Evolutionary conservation across 441 rosid genomes (phyloP).

Genomic region (Mallotus repandus): DNA sequence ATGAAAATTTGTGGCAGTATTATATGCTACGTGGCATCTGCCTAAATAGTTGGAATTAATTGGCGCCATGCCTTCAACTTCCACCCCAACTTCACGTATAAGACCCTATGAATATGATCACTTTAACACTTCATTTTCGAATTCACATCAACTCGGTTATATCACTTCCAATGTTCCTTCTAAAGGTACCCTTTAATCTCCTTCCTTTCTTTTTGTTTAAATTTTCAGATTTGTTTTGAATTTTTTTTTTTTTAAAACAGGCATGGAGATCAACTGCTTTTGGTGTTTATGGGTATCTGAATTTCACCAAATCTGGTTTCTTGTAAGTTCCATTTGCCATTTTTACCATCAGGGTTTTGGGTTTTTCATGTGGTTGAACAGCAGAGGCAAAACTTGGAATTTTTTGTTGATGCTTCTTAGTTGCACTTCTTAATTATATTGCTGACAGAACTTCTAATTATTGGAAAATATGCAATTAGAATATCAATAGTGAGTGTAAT

Average conservation of each 20-base stretch:
- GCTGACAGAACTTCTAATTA: neutral
- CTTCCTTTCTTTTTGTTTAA: neutral
- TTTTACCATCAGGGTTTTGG: neutral
- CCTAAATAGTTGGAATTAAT: neutral
- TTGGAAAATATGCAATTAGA: neutral
- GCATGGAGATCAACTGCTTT: constrained; percentile 78
- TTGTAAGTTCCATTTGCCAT: constrained; percentile 40
- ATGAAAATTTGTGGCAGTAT: neutral
- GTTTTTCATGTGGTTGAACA: too few relatives aligned
- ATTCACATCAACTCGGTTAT: constrained; percentile 18
- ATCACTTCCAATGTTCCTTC: constrained; percentile 51
- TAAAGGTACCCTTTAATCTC: constrained; percentile 42
- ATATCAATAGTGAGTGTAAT: neutral
- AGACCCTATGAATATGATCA: neutral
- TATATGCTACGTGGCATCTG: constrained; percentile 13
- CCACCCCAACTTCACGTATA: neutral
- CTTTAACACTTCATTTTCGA: constrained; percentile 11
- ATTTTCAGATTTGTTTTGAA: neutral
- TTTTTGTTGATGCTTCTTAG: neutral
- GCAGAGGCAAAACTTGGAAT: too few relatives aligned
- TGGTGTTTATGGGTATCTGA: constrained; percentile 69
- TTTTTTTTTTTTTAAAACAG: constrained; percentile 25
- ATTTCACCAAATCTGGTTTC: constrained; percentile 80
- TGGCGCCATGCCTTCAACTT: neutral
- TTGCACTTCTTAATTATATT: neutral